Percentiles rank a stretch among this genome's conserved stretches.
Evolutionary conservation across 257 asterid genomes (phyloP).

Genomic region (Solanum ossicruentum): DNA sequence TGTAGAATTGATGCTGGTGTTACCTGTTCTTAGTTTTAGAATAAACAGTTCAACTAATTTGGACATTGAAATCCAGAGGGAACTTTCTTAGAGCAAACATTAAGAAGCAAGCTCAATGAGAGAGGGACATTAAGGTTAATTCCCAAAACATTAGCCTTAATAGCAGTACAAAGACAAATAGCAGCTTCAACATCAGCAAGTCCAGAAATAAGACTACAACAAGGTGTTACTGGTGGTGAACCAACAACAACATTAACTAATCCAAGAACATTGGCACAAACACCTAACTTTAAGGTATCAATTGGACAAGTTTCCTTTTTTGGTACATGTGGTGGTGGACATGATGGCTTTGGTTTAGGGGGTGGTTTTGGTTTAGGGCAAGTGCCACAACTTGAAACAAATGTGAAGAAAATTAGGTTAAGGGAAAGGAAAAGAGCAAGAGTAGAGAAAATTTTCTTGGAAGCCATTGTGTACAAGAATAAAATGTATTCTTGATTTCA

Average conservation of each 20-base stretch:
- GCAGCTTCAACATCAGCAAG: conserved; percentile 7
- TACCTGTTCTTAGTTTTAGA: neutral
- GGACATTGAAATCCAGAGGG: conserved; percentile 1
- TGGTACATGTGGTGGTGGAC: neutral
- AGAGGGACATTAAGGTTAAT: conserved; percentile 2
- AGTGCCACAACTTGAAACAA: neutral
- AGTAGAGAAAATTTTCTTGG: neutral
- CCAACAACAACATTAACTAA: conserved; percentile 1
- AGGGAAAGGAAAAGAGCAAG: neutral
- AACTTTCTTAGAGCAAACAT: neutral
- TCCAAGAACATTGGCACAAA: conserved; percentile 1
- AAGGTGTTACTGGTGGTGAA: conserved; percentile 2
- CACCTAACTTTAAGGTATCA: conserved; percentile 2
- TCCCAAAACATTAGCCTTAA: conserved; percentile 9
- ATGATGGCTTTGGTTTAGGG: neutral
- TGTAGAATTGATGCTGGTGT: neutral
- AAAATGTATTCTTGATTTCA: neutral
- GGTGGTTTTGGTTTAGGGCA: neutral
- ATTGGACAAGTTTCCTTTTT: neutral
- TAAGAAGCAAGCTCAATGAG: conserved; percentile 3
- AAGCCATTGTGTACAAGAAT: neutral
- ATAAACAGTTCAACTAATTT: neutral
- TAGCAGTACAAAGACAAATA: conserved; percentile 9
- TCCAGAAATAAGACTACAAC: conserved; percentile 1
- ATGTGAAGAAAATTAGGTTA: neutral